A percentile compares a stretch with the other conserved stretches of the same genome.
Evolutionary conservation across 306 rosid genomes (phyloP).

Genomic region (Canavalia gladiata): DNA sequence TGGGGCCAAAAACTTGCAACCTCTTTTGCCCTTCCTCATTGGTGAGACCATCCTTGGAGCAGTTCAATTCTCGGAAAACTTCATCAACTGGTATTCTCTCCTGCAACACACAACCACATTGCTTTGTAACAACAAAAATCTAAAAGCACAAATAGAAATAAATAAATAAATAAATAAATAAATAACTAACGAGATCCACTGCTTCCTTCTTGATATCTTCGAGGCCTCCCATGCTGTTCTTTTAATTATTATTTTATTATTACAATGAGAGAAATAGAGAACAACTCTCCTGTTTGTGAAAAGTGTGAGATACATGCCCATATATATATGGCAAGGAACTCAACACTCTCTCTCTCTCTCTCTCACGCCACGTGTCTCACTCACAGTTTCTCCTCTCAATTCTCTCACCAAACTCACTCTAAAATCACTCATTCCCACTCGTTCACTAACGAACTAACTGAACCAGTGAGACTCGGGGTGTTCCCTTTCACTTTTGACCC

Average conservation of each 20-base stretch:
- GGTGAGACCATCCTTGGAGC: constrained; percentile 78
- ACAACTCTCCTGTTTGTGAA: neutral
- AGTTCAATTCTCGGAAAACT: constrained; percentile 80
- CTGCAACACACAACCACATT: constrained; percentile 50
- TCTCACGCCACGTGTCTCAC: neutral
- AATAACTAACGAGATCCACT: constrained; percentile 71
- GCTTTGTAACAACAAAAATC: neutral
- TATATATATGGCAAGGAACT: constrained; percentile 6
- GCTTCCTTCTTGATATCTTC: constrained; percentile 84
- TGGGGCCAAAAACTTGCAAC: constrained; percentile 77
- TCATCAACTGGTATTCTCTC: constrained; percentile 83
- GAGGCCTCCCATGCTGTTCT: constrained; percentile 52
- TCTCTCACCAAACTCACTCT: constrained; percentile 35
- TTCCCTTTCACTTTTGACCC: neutral
- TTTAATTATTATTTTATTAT: neutral
- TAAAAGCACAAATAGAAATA: neutral
- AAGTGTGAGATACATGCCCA: neutral
- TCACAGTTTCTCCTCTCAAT: constrained; percentile 33
- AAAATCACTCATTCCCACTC: constrained; percentile 58
- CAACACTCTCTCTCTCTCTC: neutral
- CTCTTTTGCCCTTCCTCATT: constrained; percentile 79
- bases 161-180: neutral
- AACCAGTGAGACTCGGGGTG: neutral
- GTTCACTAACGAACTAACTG: constrained; percentile 40
- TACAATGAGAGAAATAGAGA: neutral